These are phyloP conservation scores for Coemansia sp. DNA, from an alignment of 192 early-diverging fungal species.

Conservation along the genomic window DNA sequence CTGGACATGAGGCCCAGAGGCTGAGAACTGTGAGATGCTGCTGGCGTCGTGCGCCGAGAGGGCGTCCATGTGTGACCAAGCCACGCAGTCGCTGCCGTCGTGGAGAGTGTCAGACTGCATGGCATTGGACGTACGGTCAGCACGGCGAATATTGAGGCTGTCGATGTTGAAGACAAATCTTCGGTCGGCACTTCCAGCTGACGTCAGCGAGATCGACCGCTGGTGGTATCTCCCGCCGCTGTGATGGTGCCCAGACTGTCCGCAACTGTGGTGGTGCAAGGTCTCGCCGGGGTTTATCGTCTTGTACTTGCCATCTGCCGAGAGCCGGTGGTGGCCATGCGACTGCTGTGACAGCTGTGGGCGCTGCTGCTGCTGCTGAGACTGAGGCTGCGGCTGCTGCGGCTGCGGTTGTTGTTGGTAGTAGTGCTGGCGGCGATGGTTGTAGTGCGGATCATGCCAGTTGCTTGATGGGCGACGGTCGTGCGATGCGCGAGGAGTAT, in stretches of 20 bases:
- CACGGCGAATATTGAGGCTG: slow-evolving; percentile 34
- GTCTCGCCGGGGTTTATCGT: neutral
- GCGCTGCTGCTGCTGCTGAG: too few species aligned
- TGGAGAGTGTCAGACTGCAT: slow-evolving; percentile 39
- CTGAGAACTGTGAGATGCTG: slow-evolving; percentile 25
- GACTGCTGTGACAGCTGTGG: too few species aligned
- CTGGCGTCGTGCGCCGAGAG: slow-evolving; percentile 21
- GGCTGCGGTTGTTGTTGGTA: neutral
- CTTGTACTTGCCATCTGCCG: neutral
- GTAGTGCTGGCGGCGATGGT: neutral
- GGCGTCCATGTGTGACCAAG: slow-evolving; percentile 45
- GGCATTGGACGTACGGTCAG: slow-evolving; percentile 33
- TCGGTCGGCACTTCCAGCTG: neutral
- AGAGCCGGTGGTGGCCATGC: neutral
- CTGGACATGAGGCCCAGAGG: neutral
- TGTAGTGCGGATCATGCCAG: slow-evolving; percentile 8
- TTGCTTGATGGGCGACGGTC: slow-evolving; percentile 1
- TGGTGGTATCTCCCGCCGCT: neutral
- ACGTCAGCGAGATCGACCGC: slow-evolving; percentile 15
- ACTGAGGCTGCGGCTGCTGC: neutral
- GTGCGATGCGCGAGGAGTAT: slow-evolving; percentile 2
- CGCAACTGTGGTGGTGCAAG: neutral
- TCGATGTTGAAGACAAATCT: slow-evolving; percentile 21
- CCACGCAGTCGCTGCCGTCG: slow-evolving; percentile 32
- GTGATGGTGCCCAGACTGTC: neutral